Evolutionary conservation across 2,329 filamentous ascomycete species (phyloP).

Genomic region (Cladophialophora chaetospira): DNA sequence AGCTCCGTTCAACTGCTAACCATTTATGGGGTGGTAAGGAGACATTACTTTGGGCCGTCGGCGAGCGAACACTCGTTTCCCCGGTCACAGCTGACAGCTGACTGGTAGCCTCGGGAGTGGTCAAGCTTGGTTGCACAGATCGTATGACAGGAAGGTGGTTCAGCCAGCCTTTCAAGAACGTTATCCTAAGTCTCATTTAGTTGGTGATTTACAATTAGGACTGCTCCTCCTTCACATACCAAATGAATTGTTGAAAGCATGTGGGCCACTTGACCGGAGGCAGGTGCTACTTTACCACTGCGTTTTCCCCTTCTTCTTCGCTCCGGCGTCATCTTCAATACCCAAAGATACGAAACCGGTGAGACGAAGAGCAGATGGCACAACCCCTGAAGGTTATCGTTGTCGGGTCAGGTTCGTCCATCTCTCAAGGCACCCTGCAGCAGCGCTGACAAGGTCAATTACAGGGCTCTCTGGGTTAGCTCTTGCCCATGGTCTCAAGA

Average conservation of each 20-base stretch:
- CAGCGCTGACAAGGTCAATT: neutral
- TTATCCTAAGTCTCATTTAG: no score
- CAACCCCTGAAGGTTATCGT: constrained; percentile 19
- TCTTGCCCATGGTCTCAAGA: constrained; percentile 26
- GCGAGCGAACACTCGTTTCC: no score
- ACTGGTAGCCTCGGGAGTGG: neutral
- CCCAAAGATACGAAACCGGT: no score
- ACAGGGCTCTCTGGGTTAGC: constrained; percentile 26
- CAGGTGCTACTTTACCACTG: neutral
- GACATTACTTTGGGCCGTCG: neutral
- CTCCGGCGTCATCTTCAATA: no score
- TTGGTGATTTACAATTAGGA: no score
- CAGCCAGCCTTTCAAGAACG: no score
- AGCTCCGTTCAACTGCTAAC: neutral
- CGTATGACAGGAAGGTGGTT: no score
- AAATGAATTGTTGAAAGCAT: neutral
- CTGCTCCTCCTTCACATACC: no score
- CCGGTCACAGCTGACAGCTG: no score
- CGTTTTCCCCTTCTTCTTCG: no score
- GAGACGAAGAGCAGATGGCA: constrained; percentile 2
- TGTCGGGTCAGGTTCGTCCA: neutral
- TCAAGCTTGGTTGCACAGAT: neutral
- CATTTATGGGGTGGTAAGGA: neutral
- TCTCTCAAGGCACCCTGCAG: neutral
- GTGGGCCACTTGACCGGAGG: neutral